A percentile compares a stretch with the other conserved stretches of the same genome.
These are phyloP conservation scores for Kluyveromyces sp. DNA, from an alignment of 1,139 yeast species.

Conservation along the genomic window DNA sequence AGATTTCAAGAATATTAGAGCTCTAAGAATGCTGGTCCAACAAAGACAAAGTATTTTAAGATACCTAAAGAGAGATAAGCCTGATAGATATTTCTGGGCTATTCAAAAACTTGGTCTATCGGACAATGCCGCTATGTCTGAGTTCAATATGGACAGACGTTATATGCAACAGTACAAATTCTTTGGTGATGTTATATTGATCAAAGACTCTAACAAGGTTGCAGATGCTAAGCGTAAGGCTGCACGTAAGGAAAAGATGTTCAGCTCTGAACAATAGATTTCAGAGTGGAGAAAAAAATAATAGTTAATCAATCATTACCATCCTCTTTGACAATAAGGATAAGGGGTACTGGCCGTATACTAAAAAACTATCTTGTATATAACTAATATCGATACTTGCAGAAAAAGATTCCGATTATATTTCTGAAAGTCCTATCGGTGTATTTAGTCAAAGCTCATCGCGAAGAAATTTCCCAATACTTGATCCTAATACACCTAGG, in stretches of 20 bases:
- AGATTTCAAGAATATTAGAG: conserved; percentile 63
- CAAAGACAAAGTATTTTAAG: conserved; percentile 76
- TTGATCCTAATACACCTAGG: conserved; percentile 70
- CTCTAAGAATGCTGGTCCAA: conserved; percentile 75
- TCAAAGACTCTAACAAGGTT: conserved; percentile 39
- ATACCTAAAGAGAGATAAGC: conserved; percentile 71
- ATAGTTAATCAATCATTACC: background rate
- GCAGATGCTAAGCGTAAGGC: conserved; percentile 37
- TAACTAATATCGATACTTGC: too few species aligned
- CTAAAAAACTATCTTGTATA: too few species aligned
- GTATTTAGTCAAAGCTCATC: background rate
- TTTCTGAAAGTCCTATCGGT: too few species aligned
- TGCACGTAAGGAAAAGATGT: conserved; percentile 36
- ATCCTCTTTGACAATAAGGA: too few species aligned
- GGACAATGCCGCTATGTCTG: conserved; percentile 68
- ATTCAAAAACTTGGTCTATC: conserved; percentile 81
- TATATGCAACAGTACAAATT: conserved; percentile 82
- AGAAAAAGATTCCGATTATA: too few species aligned
- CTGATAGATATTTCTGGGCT: conserved; percentile 77
- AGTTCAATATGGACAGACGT: conserved; percentile 75
- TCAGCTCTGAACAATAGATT: conserved; percentile 9
- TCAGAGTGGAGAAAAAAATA: background rate
- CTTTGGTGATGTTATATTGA: conserved; percentile 54
- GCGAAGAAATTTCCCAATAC: conserved; percentile 56
- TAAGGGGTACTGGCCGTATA: too few species aligned